Percentiles rank a stretch among this genome's conserved stretches.
Evolutionary conservation across 148 eudicot genomes (phyloP).

Genomic region (Polygonum maritimum): DNA sequence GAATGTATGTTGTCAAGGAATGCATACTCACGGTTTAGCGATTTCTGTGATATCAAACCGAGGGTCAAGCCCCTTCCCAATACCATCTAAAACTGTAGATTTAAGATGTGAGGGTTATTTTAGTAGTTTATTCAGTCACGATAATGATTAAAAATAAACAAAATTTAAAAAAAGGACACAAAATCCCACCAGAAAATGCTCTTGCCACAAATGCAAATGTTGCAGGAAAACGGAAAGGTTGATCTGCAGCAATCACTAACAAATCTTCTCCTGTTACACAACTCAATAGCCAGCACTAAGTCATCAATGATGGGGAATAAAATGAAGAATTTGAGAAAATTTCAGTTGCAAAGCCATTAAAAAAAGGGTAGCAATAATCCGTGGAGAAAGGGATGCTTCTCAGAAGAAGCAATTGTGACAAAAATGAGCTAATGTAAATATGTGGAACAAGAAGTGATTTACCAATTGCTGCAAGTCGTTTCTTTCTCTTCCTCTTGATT

Average conservation of each 20-base stretch:
- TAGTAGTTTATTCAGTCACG: neutral
- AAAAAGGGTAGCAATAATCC: neutral
- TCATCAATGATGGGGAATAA: neutral
- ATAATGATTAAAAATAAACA: neutral
- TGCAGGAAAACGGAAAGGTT: constrained; percentile 96
- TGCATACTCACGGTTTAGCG: constrained; percentile 80
- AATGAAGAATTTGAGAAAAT: neutral
- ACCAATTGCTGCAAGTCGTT: constrained; percentile 97
- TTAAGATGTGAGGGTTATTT: neutral
- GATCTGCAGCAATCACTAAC: constrained; percentile 88
- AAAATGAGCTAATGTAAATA: neutral
- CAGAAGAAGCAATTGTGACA: neutral
- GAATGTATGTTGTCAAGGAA: neutral
- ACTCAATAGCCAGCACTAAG: neutral
- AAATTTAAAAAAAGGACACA: neutral
- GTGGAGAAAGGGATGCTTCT: neutral
- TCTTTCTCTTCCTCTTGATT: constrained; percentile 69
- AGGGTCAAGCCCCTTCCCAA: constrained; percentile 99
- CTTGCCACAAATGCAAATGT: constrained; percentile 56
- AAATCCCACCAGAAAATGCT: constrained; percentile 49
- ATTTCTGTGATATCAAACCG: constrained; percentile 98
- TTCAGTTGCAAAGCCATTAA: neutral
- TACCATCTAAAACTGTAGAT: constrained; percentile 82
- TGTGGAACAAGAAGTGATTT: constrained; percentile 12
- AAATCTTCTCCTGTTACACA: constrained; percentile 79